Base-by-base conservation (phyloP, 179 eudicot genomes). In the Actinidia chinensis region DNA sequence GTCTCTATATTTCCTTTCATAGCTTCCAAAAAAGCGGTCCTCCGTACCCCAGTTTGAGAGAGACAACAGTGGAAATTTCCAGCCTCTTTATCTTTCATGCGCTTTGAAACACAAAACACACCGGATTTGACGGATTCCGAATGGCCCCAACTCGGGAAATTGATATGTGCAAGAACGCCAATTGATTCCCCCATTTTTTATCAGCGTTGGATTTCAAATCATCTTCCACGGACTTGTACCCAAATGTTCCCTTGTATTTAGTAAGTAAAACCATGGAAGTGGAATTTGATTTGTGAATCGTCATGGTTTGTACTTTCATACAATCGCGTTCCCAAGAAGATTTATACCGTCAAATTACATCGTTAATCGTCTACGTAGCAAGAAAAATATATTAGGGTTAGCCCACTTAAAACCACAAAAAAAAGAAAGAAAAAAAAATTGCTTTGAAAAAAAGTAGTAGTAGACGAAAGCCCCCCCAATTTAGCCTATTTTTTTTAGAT, bases 221-320 rank as follows among this genome's bases (percentile, higher is more conserved):
- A n/a, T 92, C 97, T 0, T 85, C 79, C 18, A 94, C 77, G 5
- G 97, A 85, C 78, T 86, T 91, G 84, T 91, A 92, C 44, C 93
- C 91, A 60, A 52, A 90, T 83, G 77, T 79, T 87, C 76, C 76
- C 81, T 0, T 97, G 33, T 28, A 28, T 28, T 28, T 94, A 86
- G 91, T 94, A 94, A 86, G 91, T 94, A 94, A 77, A 81, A 94
- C 98, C 78, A 94, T 75, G 20, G 97, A 92, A 0, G 97, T 92
- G 1, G 91, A 75, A 25, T 78, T 46, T 43, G 92, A 80, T 72
- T 79, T 81, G 47, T 58, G 43, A 75, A 72, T 23, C 33, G 33
- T 81, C 82, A 4, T 73, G 71, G 13, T 82, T 80, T 50, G 74
- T 72, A 76, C 86, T 84, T 85, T 76, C 97, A 92, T 94, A 85